Evolutionary conservation across 225 moss, liverwort and hornwort genomes (phyloP), one percentile per base, ranked within the genome.

Genomic region (Physcomitrium patens): DNA sequence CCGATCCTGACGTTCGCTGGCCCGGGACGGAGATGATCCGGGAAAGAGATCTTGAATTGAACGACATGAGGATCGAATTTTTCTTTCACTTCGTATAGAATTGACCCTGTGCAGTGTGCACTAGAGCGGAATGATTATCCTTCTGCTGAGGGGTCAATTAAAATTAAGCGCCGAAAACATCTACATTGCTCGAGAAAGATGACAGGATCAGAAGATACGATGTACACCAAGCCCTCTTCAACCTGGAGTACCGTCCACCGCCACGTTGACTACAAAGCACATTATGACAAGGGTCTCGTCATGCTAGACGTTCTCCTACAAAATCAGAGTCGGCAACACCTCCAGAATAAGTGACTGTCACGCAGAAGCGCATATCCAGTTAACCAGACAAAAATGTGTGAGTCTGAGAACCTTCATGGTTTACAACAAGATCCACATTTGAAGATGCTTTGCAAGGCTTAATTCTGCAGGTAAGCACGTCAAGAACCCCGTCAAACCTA

Each of bases 101-200:
- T 9, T 37, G 31, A 37, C 2, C 31, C 31, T 44, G 9, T 20
- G 17, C 12, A n/a, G 17, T 4, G 37, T 67, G n/a, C 26, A 15
- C n/a, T 18, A 53, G 10, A 59, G 52, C 31, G 31, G 12, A 48
- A 43, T 12, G 44, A 13, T 22, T 18, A 37, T n/a, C 31, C 23
- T 27, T 63, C 60, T 16, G 43, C 31, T 58, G 3, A 27, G 47
- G 26, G 31, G 22, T 27, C 53, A 45, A 68, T 16, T 37, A 7
- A 28, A 74, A 72, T 27, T n/a, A 24, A 56, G 45, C 79, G 17
- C 31, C 44, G 31, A 57, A 19, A 16, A 71, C 74, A 79, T 87
- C 87, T 87, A 87, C 87, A 87, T 87, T 82, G 76, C 17, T 81
- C 52, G 60, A 51, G 54, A 27, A 23, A 46, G 45, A 19, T 17